These are phyloP conservation scores for Hypoxylon sp. DNA, from an alignment of 2,329 filamentous ascomycete genomes.

Conservation along the genomic window DNA sequence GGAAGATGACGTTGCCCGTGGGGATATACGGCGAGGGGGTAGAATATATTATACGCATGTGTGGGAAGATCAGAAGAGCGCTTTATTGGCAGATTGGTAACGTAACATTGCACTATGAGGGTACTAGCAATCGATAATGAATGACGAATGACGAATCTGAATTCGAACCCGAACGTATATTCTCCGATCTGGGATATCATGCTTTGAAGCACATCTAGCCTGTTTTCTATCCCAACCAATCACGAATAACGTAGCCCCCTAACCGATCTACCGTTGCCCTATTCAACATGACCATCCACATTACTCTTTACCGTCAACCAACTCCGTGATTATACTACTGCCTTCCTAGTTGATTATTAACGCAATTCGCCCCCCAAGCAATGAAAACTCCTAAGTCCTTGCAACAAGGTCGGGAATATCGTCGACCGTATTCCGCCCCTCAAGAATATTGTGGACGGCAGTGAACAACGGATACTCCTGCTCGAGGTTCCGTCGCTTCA, in stretches of 20 bases:
- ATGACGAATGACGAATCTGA: slow-evolving; percentile 11
- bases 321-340: slow-evolving; percentile 2
- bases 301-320: slow-evolving; percentile 3
- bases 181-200: slow-evolving; percentile 35
- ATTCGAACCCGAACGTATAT: slow-evolving; percentile 1
- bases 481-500: slow-evolving; percentile 83
- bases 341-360: neutral
- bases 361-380: neutral
- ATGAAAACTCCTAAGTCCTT: slow-evolving; percentile 44
- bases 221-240: slow-evolving; percentile 29
- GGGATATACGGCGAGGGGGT: slow-evolving; percentile 4
- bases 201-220: slow-evolving; percentile 27
- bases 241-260: slow-evolving; percentile 6
- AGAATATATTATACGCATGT: neutral
- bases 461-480: slow-evolving; percentile 93
- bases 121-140: slow-evolving; percentile 24
- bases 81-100: slow-evolving; percentile 52
- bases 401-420: slow-evolving; percentile 81
- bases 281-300: slow-evolving; percentile 11
- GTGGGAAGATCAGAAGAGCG: slow-evolving; percentile 45
- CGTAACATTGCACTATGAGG: slow-evolving; percentile 24
- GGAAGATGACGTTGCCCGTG: slow-evolving; percentile 35
- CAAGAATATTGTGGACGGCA: slow-evolving; percentile 85
- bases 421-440: slow-evolving; percentile 81
- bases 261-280: slow-evolving; percentile 17